Conservation (phyloP, 805 yeast genomes). For the Lachancea thermotolerans region DNA sequence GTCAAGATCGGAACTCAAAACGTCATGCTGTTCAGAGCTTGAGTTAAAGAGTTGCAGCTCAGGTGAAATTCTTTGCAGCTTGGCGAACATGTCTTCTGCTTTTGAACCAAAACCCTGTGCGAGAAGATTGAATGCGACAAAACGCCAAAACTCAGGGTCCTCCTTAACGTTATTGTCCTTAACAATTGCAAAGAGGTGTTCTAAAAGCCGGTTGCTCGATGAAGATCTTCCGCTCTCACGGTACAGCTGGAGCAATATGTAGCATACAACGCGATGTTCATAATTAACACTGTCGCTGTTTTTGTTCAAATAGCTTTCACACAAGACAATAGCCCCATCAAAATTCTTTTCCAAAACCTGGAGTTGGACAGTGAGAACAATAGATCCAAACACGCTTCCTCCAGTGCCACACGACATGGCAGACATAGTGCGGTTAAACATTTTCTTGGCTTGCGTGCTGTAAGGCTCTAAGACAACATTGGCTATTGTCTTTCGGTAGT, state of each 20-base stretch:
- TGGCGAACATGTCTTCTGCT: slow-evolving; percentile 15
- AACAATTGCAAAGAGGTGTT: slow-evolving; percentile 8
- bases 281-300: background rate
- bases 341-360: slow-evolving; percentile 22
- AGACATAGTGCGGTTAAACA: slow-evolving; percentile 19
- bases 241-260: slow-evolving; percentile 24
- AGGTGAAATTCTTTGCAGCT: slow-evolving; percentile 7
- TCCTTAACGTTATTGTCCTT: slow-evolving; percentile 3
- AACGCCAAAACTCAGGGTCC: slow-evolving; percentile 24
- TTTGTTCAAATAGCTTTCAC: slow-evolving; percentile 20
- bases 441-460: slow-evolving; percentile 25
- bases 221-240: slow-evolving; percentile 16
- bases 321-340: slow-evolving; percentile 26
- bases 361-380: slow-evolving; percentile 25
- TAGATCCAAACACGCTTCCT: slow-evolving; percentile 19
- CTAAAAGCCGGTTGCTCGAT: slow-evolving; percentile 17
- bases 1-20: slow-evolving; percentile 5
- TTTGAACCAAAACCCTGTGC: slow-evolving; percentile 14
- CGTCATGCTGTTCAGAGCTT: slow-evolving; percentile 7
- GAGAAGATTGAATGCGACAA: slow-evolving; percentile 24
- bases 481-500: slow-evolving; percentile 19
- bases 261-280: slow-evolving; percentile 12
- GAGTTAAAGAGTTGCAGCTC: slow-evolving; percentile 6
- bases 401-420: slow-evolving; percentile 18
- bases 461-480: slow-evolving; percentile 25